These are phyloP conservation scores for Phycomyces blakesleeanus DNA, from an alignment of 192 early-diverging fungal species.

Conservation along the genomic window DNA sequence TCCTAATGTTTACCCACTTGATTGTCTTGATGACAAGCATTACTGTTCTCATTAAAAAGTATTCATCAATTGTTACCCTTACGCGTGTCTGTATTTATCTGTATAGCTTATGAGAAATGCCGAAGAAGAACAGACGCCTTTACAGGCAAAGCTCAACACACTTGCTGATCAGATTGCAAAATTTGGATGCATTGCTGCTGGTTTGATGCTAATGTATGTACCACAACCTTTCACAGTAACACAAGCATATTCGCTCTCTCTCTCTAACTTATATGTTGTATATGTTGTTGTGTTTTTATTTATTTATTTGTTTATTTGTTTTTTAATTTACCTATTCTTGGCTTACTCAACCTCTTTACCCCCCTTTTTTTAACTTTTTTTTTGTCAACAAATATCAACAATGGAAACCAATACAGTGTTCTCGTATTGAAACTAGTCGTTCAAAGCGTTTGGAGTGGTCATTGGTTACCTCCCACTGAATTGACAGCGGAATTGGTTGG, in stretches of 20 bases:
- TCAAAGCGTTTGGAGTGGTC: constrained; percentile 44
- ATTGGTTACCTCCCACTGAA: constrained; percentile 52
- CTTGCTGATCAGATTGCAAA: constrained; percentile 95
- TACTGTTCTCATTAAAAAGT: background rate
- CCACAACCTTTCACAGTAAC: constrained; percentile 8
- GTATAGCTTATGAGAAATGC: constrained; percentile 62
- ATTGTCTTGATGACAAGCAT: background rate
- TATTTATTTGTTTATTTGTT: background rate
- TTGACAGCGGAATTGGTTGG: constrained; percentile 59
- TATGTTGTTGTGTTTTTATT: too few species aligned
- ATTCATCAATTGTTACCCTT: too few species aligned
- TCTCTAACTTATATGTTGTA: too few species aligned
- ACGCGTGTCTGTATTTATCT: too few species aligned
- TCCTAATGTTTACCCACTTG: background rate
- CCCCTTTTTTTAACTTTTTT: constrained; percentile 54
- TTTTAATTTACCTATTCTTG: background rate
- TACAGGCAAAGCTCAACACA: constrained; percentile 87
- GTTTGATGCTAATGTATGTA: constrained; percentile 69
- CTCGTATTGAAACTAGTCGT: constrained; percentile 64
- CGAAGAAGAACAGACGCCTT: constrained; percentile 77
- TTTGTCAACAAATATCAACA: too few species aligned
- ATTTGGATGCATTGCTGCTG: constrained; percentile 78
- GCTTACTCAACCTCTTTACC: background rate
- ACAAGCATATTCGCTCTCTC: too few species aligned
- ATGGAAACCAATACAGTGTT: too few species aligned